Evolutionary conservation across 495 filamentous ascomycete genomes (phyloP).

Genomic region (Cudoniella acicularis): DNA sequence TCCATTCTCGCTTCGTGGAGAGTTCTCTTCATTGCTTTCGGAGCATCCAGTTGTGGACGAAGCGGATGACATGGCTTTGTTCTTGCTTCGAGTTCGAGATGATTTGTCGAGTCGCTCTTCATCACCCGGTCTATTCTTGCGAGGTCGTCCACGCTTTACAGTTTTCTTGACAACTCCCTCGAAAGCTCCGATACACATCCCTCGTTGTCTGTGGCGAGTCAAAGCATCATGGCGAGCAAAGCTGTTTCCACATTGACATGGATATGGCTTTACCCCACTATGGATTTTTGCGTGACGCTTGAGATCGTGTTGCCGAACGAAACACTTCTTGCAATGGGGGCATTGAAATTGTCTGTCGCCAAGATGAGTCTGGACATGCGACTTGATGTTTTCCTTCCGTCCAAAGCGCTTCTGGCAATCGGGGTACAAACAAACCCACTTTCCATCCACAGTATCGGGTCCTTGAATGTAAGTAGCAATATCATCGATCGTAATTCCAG

Average conservation of each 20-base stretch:
- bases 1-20: slow-evolving; percentile 40
- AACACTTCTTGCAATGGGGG: slow-evolving; percentile 84
- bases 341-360: slow-evolving; percentile 92
- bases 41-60: slow-evolving; percentile 46
- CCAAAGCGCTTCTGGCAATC: slow-evolving; percentile 83
- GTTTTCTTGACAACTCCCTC: slow-evolving; percentile 73
- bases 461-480: slow-evolving; percentile 82
- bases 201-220: slow-evolving; percentile 88
- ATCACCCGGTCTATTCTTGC: slow-evolving; percentile 60
- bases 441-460: slow-evolving; percentile 67
- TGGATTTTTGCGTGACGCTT: slow-evolving; percentile 97
- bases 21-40: slow-evolving; percentile 37
- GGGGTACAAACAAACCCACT: slow-evolving; percentile 82
- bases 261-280: slow-evolving; percentile 86
- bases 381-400: slow-evolving; percentile 95
- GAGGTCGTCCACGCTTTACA: slow-evolving; percentile 61
- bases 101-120: slow-evolving; percentile 66
- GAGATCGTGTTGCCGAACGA: slow-evolving; percentile 93
- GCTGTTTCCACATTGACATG: slow-evolving; percentile 82
- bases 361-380: slow-evolving; percentile 95
- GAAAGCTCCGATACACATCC: slow-evolving; percentile 91
- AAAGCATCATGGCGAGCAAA: slow-evolving; percentile 94
- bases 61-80: slow-evolving; percentile 42
- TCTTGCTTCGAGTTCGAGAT: slow-evolving; percentile 47
- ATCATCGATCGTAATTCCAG: slow-evolving; percentile 81